A percentile compares a stretch with the other conserved stretches of the same genome.
Evolutionary conservation across 768 basidiomycete genomes (phyloP).

Genomic region (Suillus subalutaceus): DNA sequence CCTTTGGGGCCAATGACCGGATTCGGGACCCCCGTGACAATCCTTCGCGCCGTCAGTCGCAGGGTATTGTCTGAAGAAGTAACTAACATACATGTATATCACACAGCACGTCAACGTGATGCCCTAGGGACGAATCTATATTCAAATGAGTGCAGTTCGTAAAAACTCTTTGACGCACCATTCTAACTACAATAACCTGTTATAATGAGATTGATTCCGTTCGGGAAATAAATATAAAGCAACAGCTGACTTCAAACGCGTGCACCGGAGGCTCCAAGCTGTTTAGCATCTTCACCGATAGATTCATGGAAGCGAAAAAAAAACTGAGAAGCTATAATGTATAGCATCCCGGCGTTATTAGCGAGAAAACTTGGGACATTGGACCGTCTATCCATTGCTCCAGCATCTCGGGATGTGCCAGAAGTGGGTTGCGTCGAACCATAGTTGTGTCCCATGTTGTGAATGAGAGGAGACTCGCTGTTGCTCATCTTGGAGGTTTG

Average conservation of each 20-base stretch:
- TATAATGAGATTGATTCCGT: not conserved
- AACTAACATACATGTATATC: constrained; percentile 46
- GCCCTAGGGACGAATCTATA: constrained; percentile 32
- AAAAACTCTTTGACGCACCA: constrained; percentile 42
- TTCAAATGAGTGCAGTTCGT: not conserved
- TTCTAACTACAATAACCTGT: constrained; percentile 59
- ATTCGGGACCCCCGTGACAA: constrained; percentile 48
- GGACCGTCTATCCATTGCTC: not conserved
- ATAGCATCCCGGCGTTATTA: constrained; percentile 59
- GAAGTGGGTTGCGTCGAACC: not conserved
- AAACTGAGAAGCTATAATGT: constrained; percentile 60
- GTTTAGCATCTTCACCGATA: constrained; percentile 65
- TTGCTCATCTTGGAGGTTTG: not conserved
- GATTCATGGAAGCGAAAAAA: constrained; percentile 64
- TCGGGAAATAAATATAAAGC: not conserved
- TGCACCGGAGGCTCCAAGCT: constrained; percentile 59
- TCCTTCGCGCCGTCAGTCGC: constrained; percentile 28
- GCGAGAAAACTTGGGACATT: constrained; percentile 15
- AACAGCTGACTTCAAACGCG: constrained; percentile 50
- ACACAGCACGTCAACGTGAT: constrained; percentile 59
- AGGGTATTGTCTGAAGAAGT: not conserved
- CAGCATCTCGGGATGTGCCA: not conserved
- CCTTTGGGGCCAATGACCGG: constrained; percentile 72
- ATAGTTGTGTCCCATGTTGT: not conserved
- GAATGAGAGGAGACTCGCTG: not conserved